These are phyloP conservation scores for Mycosphaerella sp. DNA, from an alignment of 2,329 filamentous ascomycete species.

Conservation along the genomic window DNA sequence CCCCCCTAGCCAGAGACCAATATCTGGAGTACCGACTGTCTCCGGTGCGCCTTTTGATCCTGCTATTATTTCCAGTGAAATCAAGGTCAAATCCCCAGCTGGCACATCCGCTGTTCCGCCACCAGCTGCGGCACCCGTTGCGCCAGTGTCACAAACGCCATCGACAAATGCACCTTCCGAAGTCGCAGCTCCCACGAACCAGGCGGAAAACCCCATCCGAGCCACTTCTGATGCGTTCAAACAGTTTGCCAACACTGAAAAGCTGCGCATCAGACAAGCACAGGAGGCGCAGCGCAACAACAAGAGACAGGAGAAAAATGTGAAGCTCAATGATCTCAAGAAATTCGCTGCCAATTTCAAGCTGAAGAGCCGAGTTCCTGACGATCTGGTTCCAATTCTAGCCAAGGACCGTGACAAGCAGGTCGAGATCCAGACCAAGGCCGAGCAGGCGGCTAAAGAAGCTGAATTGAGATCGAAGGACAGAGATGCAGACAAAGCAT, in stretches of 20 bases:
- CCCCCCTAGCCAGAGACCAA: constrained; percentile 78
- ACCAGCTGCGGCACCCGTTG: background rate
- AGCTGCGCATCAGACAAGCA: constrained; percentile 50
- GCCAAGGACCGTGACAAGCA: constrained; percentile 96
- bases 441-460: constrained; percentile 64
- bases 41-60: constrained; percentile 74
- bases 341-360: constrained; percentile 95
- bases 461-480: constrained; percentile 44
- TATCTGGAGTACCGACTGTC: constrained; percentile 65
- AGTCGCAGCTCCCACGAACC: constrained; percentile 52
- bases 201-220: constrained; percentile 51
- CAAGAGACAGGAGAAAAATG: constrained; percentile 68
- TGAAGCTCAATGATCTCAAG: constrained; percentile 89
- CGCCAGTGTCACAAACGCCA: constrained; percentile 55
- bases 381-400: constrained; percentile 86
- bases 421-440: constrained; percentile 84
- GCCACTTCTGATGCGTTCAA: constrained; percentile 59
- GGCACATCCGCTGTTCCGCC: constrained; percentile 1
- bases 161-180: constrained; percentile 46
- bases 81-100: constrained; percentile 45
- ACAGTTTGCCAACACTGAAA: constrained; percentile 57
- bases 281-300: constrained; percentile 51
- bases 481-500: constrained; percentile 21
- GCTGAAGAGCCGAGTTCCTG: constrained; percentile 83
- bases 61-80: constrained; percentile 82